Percentiles rank a stretch among this genome's conserved stretches.
Evolutionary conservation across 2,329 filamentous ascomycete genomes (phyloP).

Genomic region (Zelopaecilomyces penicillatus): DNA sequence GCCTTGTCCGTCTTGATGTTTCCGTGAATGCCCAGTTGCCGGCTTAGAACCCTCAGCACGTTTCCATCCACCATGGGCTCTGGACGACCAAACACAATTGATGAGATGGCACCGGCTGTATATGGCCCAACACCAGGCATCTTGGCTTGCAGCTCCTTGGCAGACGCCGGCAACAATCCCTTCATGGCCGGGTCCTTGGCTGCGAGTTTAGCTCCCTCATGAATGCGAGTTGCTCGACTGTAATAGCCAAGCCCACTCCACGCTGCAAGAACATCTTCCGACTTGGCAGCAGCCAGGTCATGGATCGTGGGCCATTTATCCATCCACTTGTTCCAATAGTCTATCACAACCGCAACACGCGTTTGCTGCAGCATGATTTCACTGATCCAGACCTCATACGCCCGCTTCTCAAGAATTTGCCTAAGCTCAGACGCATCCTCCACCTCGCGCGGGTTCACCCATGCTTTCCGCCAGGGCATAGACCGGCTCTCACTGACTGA

Average conservation of each 20-base stretch:
- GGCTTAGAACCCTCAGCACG: conserved; percentile 50
- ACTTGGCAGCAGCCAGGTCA: conserved; percentile 42
- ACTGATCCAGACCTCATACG: conserved; percentile 59
- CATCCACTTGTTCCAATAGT: conserved; percentile 57
- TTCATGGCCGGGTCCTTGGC: conserved; percentile 30
- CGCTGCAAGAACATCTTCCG: conserved; percentile 48
- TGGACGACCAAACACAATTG: conserved; percentile 52
- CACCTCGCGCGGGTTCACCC: conserved; percentile 36
- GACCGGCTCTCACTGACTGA: conserved; percentile 34
- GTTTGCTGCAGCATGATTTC: conserved; percentile 63
- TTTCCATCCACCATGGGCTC: conserved; percentile 58
- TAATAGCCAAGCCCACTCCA: conserved; percentile 59
- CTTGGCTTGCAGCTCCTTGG: conserved; percentile 37
- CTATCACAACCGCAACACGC: conserved; percentile 51
- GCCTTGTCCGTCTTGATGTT: conserved; percentile 49
- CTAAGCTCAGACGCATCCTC: conserved; percentile 27
- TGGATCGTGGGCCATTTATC: conserved; percentile 50
- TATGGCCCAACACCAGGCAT: conserved; percentile 55
- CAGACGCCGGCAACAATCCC: conserved; percentile 41
- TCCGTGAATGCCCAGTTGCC: conserved; percentile 49
- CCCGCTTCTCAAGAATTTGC: conserved; percentile 40
- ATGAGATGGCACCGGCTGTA: conserved; percentile 53
- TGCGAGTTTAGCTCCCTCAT: conserved; percentile 46
- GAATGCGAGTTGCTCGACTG: conserved; percentile 52
- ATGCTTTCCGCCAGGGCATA: conserved; percentile 53